These are phyloP conservation scores for Lactarius tabidus DNA, from an alignment of 768 basidiomycete species.

Conservation along the genomic window DNA sequence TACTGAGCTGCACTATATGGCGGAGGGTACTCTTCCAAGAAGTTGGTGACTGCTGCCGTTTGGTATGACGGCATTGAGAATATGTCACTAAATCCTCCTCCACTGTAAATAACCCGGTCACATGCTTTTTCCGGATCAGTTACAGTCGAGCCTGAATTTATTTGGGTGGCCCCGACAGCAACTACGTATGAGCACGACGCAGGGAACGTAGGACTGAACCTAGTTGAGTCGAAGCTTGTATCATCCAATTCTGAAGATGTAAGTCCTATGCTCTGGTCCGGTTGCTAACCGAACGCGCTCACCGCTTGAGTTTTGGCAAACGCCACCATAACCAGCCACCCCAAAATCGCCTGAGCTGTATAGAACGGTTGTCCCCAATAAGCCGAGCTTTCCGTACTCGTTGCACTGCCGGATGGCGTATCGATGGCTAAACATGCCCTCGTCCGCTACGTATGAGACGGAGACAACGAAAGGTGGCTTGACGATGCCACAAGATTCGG, in stretches of 20 bases:
- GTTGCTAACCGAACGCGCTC: background rate
- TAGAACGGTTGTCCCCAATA: constrained; percentile 40
- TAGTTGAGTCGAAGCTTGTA: constrained; percentile 27
- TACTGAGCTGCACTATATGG: constrained; percentile 33
- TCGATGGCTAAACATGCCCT: constrained; percentile 34
- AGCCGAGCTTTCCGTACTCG: constrained; percentile 45
- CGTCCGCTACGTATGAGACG: constrained; percentile 39
- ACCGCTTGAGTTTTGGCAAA: constrained; percentile 36
- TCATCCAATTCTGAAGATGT: constrained; percentile 10
- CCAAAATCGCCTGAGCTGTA: constrained; percentile 46
- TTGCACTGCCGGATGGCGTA: constrained; percentile 41
- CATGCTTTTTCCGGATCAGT: constrained; percentile 37
- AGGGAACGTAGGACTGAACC: constrained; percentile 44
- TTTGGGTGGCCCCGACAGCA: constrained; percentile 37
- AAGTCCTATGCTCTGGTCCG: no score
- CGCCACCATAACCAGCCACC: constrained; percentile 36
- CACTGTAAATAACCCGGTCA: constrained; percentile 35
- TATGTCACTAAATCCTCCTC: constrained; percentile 42
- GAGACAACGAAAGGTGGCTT: constrained; percentile 38
- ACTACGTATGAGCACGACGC: constrained; percentile 42
- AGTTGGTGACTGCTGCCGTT: constrained; percentile 30
- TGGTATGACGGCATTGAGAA: constrained; percentile 40
- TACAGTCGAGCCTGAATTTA: constrained; percentile 33
- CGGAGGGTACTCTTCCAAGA: constrained; percentile 34
- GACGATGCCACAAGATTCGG: constrained; percentile 38